Evolutionary conservation across 2,329 filamentous ascomycete species (phyloP).

Genomic region (Rasamsonia emersonii): DNA sequence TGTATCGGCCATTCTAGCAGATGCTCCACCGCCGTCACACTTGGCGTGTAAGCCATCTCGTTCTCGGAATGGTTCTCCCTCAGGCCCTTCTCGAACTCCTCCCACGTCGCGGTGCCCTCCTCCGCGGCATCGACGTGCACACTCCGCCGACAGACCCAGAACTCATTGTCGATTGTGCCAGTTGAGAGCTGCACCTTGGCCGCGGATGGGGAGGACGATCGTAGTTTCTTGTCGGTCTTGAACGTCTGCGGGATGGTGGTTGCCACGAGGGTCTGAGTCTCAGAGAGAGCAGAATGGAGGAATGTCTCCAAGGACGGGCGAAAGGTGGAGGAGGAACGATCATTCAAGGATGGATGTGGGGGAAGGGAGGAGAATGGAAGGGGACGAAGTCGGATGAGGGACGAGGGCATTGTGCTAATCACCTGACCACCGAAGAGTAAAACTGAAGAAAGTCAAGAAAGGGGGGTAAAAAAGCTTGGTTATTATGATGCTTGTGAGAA

Average conservation of each 20-base stretch:
- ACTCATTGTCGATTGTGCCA: slow-evolving; percentile 16
- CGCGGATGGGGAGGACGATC: slow-evolving; percentile 19
- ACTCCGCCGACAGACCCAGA: slow-evolving; percentile 35
- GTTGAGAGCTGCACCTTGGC: slow-evolving; percentile 22
- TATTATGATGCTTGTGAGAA: no score
- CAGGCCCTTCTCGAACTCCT: slow-evolving; percentile 30
- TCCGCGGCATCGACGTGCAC: slow-evolving; percentile 21
- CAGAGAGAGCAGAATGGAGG: slow-evolving; percentile 16
- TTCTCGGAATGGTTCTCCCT: slow-evolving; percentile 30
- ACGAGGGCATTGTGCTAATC: no score
- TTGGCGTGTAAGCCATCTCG: slow-evolving; percentile 35
- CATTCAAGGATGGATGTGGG: slow-evolving; percentile 18
- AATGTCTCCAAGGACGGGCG: slow-evolving; percentile 14
- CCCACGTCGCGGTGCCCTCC: slow-evolving; percentile 28
- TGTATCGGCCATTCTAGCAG: slow-evolving; percentile 20
- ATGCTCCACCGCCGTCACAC: slow-evolving; percentile 20
- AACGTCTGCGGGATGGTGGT: slow-evolving; percentile 20
- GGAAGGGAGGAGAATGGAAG: slow-evolving; percentile 22
- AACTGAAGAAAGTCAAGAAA: no score
- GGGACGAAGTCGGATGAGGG: slow-evolving; percentile 18
- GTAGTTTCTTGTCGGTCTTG: slow-evolving; percentile 17
- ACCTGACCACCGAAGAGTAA: no score
- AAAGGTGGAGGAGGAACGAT: background rate
- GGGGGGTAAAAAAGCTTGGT: no score
- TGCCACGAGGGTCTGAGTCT: slow-evolving; percentile 20